Evolutionary conservation across 345 rosid genomes (phyloP), one percentile per base, ranked within the genome.

Genomic region (Euphorbia lathyris): DNA sequence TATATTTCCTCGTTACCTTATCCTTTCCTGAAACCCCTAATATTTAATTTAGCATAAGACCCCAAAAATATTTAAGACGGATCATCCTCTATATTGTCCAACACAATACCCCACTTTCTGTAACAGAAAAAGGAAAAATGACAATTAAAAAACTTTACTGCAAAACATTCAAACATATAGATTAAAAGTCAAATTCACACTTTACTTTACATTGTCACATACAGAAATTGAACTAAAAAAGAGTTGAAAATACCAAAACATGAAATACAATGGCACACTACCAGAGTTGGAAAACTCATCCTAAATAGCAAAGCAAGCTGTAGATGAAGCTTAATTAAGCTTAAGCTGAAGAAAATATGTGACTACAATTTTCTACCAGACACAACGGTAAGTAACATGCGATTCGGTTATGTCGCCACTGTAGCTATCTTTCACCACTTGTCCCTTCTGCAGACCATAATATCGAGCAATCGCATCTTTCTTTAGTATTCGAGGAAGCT

Each of bases 391-490:
- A 53, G 78, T 75, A 47, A 67, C 78, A 53, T 72, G 66, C 0
- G 74, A 70, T 40, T 69, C 74, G 1, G 72, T 74, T 42, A 73
- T 67, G 36, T 69, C 86, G 29, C 78, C 77, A 17, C 9, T 20
- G 64, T 83, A 78, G 42, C 71, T 78, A 23, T 80, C 65, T 42
- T 80, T 78, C 66, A 83, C 75, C 45, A 83, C 80, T 58, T 83
- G 82, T 26, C 86, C 83, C 65, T 75, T 80, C 76, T 72, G 63
- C 6, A 83, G 75, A 23, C 84, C 86, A 75, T 80, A 80, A 70
- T 83, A 75, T 34, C 69, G 68, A 0, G 80, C 82, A 47, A 80
- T 70, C 7, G 82, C 78, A 76, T 83, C 86, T 42, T 58, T 70
- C 74, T 25, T 69, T 25, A 78, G 51, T 68, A 83, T 57, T 48